Conservation (phyloP, 306 rosid genomes). For the Malus domestica region ASM211411v1 NC_041794.1:31324501-31325000, state of each 20-base stretch:
- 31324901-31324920: background rate
- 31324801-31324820: background rate
- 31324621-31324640: constrained; percentile 82
- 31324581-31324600: constrained; percentile 62
- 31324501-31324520: background rate
- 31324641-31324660: constrained; percentile 45
- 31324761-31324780: background rate
- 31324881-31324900: background rate
- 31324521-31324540: background rate
- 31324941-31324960: background rate
- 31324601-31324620: constrained; percentile 55
- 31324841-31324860: background rate
- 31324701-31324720: constrained; percentile 38
- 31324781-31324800: no score
- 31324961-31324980: background rate
- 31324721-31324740: constrained; percentile 31
- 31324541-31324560: background rate
- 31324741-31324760: constrained; percentile 31
- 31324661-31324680: constrained; percentile 18
- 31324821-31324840: background rate
- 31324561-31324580: background rate
- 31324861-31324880: background rate
- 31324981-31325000: background rate
- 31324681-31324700: constrained; percentile 38
- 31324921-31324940: background rate